phyloP scores from a whole-genome alignment of 345 rosid genomes.

The Salix brachista region DNA sequence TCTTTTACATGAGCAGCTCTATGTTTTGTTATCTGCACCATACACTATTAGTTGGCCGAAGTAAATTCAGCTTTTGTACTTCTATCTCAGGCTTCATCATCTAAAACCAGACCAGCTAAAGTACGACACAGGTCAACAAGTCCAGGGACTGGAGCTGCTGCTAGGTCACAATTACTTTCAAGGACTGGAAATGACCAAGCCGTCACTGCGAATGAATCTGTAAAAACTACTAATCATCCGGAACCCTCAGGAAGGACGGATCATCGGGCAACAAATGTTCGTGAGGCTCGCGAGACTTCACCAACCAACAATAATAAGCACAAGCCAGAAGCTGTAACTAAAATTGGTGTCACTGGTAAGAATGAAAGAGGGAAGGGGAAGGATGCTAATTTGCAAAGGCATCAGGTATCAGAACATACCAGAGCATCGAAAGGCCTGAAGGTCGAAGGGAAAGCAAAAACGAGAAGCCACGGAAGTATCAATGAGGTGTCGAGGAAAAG shows the following conservation, averaged over 20 bases:
- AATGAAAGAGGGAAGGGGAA: slow-evolving; percentile 30
- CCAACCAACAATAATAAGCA: slow-evolving; percentile 5
- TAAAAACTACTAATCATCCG: not conserved
- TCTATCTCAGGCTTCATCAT: slow-evolving; percentile 25
- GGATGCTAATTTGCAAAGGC: slow-evolving; percentile 19
- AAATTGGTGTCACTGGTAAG: slow-evolving; percentile 16
- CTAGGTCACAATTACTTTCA: slow-evolving; percentile 22
- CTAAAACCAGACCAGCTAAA: slow-evolving; percentile 25
- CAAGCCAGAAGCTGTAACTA: slow-evolving; percentile 8
- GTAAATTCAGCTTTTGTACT: not conserved
- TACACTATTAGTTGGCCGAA: not conserved
- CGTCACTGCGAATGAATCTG: slow-evolving; percentile 12
- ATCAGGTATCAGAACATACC: slow-evolving; percentile 7
- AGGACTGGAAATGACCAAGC: slow-evolving; percentile 21
- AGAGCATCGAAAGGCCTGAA: slow-evolving; percentile 21
- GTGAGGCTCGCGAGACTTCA: slow-evolving; percentile 20
- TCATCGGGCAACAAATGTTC: slow-evolving; percentile 9
- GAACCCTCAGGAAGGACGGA: slow-evolving; percentile 15
- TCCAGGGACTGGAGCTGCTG: slow-evolving; percentile 20
- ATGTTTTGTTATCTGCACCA: not conserved
- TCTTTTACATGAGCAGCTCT: not conserved
- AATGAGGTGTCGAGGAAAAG: slow-evolving; percentile 35
- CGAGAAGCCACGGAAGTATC: slow-evolving; percentile 27
- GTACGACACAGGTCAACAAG: slow-evolving; percentile 18
- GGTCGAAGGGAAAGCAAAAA: slow-evolving; percentile 24